Percentiles rank a stretch among this genome's conserved stretches.
These are phyloP conservation scores for Scutellaria barbata DNA, from an alignment of 257 asterid species.

Conservation along the genomic window DNA sequence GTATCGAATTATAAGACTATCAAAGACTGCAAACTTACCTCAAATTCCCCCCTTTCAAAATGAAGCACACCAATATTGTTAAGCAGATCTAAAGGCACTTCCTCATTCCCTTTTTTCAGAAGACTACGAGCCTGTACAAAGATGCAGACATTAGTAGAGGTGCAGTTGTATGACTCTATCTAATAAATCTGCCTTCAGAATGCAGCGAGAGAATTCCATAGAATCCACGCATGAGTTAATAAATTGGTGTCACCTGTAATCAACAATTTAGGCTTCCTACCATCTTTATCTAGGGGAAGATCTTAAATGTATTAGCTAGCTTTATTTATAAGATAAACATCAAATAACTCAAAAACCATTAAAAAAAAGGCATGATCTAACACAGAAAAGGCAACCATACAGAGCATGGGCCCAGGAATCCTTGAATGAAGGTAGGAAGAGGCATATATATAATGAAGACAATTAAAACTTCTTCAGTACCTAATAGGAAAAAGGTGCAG, in stretches of 20 bases:
- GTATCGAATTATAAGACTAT: constrained; percentile 34
- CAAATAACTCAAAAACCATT: constrained; percentile 17
- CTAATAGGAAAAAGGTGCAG: background rate
- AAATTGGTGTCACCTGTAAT: background rate
- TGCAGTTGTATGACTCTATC: constrained; percentile 5
- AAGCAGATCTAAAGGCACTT: constrained; percentile 84
- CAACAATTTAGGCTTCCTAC: constrained; percentile 17
- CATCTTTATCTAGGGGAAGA: constrained; percentile 17
- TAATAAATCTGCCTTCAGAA: constrained; percentile 15
- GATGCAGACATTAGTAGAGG: constrained; percentile 35
- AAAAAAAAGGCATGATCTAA: constrained; percentile 7
- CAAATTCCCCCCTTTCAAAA: constrained; percentile 92
- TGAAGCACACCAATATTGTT: constrained; percentile 93
- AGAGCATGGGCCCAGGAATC: constrained; percentile 16
- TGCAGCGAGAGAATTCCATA: constrained; percentile 26
- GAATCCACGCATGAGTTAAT: constrained; percentile 21
- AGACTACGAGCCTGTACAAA: constrained; percentile 85
- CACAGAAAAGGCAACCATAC: constrained; percentile 14
- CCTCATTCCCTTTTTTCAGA: constrained; percentile 70
- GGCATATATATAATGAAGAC: too few relatives aligned
- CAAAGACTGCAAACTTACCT: constrained; percentile 57
- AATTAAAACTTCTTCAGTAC: background rate
- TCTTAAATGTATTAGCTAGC: background rate
- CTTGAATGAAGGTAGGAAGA: background rate
- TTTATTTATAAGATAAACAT: background rate